Evolutionary conservation across 768 basidiomycete species (phyloP).

Genomic region (Boletus barrowsii): DNA sequence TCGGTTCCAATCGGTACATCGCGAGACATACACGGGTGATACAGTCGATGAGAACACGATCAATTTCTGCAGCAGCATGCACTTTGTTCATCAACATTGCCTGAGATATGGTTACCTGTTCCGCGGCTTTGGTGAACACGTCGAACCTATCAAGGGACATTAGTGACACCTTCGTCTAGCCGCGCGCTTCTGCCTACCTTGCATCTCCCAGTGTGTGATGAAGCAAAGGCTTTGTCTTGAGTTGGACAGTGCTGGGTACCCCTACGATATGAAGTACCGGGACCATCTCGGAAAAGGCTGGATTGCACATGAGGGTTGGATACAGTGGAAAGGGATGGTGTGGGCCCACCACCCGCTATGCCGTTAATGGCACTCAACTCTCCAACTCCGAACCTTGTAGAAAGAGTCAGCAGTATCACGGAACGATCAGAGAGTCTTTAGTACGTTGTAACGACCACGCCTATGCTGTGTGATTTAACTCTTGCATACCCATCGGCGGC

Average conservation of each 20-base stretch:
- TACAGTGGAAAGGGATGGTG: background rate
- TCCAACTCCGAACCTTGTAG: conserved; percentile 81
- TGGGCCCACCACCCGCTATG: conserved; percentile 61
- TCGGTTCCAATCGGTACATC: background rate
- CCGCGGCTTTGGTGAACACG: conserved; percentile 72
- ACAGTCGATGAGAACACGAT: conserved; percentile 71
- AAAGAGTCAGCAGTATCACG: background rate
- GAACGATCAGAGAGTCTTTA: conserved; percentile 1
- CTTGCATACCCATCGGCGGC: conserved; percentile 93
- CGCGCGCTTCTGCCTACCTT: conserved; percentile 36
- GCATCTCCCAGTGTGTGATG: conserved; percentile 91
- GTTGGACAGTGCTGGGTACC: conserved; percentile 70
- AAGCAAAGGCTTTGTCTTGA: conserved; percentile 68
- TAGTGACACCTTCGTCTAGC: background rate
- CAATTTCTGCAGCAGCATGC: conserved; percentile 67
- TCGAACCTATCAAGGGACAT: conserved; percentile 52
- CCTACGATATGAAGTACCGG: conserved; percentile 89
- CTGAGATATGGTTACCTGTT: conserved; percentile 72
- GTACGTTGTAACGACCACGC: conserved; percentile 78
- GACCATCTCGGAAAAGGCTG: conserved; percentile 84
- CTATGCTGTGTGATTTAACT: conserved; percentile 70
- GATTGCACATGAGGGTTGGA: conserved; percentile 1
- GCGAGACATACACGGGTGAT: conserved; percentile 46
- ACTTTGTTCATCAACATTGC: conserved; percentile 52
- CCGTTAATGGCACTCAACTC: conserved; percentile 87